Evolutionary conservation across 129 eudicot genomes (phyloP).

Genomic region (Centrapalus pauciflorus): DNA sequence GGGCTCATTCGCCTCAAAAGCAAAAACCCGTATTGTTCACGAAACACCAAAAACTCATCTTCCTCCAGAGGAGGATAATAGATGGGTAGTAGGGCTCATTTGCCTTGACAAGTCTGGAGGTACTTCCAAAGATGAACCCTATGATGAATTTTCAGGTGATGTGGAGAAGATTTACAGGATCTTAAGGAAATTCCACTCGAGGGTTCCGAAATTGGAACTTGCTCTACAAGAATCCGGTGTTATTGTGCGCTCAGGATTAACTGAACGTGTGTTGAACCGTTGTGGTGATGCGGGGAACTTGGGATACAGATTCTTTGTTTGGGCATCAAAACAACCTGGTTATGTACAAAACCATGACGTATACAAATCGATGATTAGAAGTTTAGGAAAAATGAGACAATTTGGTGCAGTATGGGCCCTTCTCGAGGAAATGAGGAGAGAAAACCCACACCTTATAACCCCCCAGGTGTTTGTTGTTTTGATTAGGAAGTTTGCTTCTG

Average conservation of each 20-base stretch:
- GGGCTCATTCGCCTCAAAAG: slow-evolving; percentile 33
- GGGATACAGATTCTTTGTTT: slow-evolving; percentile 70
- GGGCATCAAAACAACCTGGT: slow-evolving; percentile 79
- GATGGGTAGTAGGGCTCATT: slow-evolving; percentile 41
- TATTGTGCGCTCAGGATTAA: slow-evolving; percentile 50
- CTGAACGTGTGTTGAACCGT: slow-evolving; percentile 72
- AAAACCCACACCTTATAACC: slow-evolving; percentile 58
- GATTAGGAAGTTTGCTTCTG: slow-evolving; percentile 78
- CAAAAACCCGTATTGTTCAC: background rate
- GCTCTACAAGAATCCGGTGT: slow-evolving; percentile 82
- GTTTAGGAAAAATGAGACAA: slow-evolving; percentile 78
- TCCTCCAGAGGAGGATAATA: slow-evolving; percentile 10
- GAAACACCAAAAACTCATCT: slow-evolving; percentile 2
- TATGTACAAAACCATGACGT: slow-evolving; percentile 66
- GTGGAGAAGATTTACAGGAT: slow-evolving; percentile 74
- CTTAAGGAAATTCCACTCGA: slow-evolving; percentile 66
- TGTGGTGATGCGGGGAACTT: slow-evolving; percentile 89
- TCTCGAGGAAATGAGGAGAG: slow-evolving; percentile 83
- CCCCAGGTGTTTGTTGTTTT: slow-evolving; percentile 69
- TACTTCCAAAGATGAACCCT: slow-evolving; percentile 26
- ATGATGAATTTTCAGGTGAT: slow-evolving; percentile 67
- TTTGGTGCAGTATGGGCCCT: slow-evolving; percentile 88
- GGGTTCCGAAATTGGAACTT: slow-evolving; percentile 79
- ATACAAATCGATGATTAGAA: slow-evolving; percentile 66
- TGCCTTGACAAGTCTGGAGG: slow-evolving; percentile 32